phyloP scores from a whole-genome alignment of 2,329 filamentous ascomycete species.

The Pseudogymnoascus sp. region DNA sequence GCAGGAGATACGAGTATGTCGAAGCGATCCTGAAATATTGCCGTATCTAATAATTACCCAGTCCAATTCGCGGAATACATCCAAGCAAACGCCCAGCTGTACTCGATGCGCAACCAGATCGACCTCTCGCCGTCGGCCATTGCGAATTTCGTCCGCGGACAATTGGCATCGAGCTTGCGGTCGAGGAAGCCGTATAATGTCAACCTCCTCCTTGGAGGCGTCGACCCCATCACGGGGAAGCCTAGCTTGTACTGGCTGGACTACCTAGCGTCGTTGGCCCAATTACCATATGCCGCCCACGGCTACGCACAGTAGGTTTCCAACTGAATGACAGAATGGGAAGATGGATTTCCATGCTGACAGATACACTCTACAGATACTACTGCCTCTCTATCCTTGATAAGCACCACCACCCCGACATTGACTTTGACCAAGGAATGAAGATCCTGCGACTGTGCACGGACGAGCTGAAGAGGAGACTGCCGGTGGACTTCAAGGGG shows the following conservation, averaged over 20 bases:
- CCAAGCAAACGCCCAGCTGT: slow-evolving; percentile 95
- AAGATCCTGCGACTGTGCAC: slow-evolving; percentile 92
- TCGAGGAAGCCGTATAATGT: slow-evolving; percentile 94
- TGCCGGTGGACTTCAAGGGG: slow-evolving; percentile 98
- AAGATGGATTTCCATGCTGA: neutral
- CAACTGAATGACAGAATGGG: neutral
- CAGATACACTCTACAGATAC: slow-evolving; percentile 50
- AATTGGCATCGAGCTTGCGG: slow-evolving; percentile 83
- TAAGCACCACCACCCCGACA: slow-evolving; percentile 97
- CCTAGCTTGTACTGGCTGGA: slow-evolving; percentile 95
- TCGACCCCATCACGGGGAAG: slow-evolving; percentile 85
- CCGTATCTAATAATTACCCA: slow-evolving; percentile 29
- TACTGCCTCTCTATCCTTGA: slow-evolving; percentile 97
- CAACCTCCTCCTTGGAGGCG: slow-evolving; percentile 88
- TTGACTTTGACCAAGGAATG: slow-evolving; percentile 78
- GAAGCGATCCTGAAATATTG: neutral
- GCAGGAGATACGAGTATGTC: slow-evolving; percentile 81
- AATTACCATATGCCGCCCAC: slow-evolving; percentile 90
- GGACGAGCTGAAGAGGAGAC: slow-evolving; percentile 89
- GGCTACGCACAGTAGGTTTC: slow-evolving; percentile 83
- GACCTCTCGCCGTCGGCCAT: slow-evolving; percentile 85
- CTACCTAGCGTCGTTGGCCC: slow-evolving; percentile 82
- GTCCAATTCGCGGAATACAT: slow-evolving; percentile 99
- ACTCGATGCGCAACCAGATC: slow-evolving; percentile 95
- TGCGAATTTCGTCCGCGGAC: slow-evolving; percentile 85